Conservation (phyloP, 2,329 filamentous ascomycete genomes). For the Colletotrichum tropicale region DNA sequence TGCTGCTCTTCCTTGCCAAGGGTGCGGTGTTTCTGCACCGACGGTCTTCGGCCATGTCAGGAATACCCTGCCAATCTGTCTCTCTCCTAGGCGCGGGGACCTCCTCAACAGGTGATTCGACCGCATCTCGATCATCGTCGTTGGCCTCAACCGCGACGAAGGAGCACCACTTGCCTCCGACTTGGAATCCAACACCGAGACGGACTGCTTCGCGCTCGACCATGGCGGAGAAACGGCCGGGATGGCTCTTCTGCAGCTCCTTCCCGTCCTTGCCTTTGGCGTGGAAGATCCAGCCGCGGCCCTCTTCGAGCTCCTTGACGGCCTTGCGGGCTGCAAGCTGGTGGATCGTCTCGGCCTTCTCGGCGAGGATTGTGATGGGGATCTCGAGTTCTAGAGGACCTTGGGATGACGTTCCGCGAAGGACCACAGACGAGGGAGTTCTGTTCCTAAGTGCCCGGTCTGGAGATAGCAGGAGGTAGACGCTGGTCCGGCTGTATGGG, state of each 20-base stretch:
- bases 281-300: conserved; percentile 67
- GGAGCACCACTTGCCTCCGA: conserved; percentile 73
- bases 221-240: conserved; percentile 60
- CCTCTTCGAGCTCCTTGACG: conserved; percentile 72
- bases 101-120: neutral
- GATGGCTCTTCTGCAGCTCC: conserved; percentile 49
- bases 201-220: conserved; percentile 69
- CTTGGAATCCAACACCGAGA: conserved; percentile 68
- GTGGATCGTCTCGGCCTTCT: conserved; percentile 63
- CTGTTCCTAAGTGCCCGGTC: conserved; percentile 40
- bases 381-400: conserved; percentile 69
- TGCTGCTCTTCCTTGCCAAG: neutral
- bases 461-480: conserved; percentile 69
- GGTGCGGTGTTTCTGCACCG: neutral
- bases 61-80: neutral
- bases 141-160: conserved; percentile 70
- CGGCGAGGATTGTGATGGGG: conserved; percentile 56
- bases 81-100: neutral
- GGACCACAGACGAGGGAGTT: conserved; percentile 58
- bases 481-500: conserved; percentile 67
- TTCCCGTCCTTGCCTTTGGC: conserved; percentile 52
- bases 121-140: neutral
- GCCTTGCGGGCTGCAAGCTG: conserved; percentile 74
- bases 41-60: neutral
- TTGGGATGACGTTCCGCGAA: conserved; percentile 60